These are phyloP conservation scores for Yamadazyma friedrichii DNA, from an alignment of 1,139 yeast genomes.

Conservation along the genomic window DNA sequence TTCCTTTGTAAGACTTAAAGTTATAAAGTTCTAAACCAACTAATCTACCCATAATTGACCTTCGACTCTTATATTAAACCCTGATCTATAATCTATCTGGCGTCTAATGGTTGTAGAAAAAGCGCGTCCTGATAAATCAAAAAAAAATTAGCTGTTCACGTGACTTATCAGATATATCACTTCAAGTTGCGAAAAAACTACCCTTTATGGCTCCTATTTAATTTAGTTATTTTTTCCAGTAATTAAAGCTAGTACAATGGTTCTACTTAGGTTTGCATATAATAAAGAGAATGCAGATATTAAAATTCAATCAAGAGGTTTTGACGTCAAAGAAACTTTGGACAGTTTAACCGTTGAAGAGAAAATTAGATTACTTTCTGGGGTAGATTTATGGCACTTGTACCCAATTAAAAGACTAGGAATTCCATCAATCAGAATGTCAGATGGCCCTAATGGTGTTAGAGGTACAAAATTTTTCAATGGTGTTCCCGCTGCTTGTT, in stretches of 20 bases:
- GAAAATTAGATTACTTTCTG: slow-evolving; percentile 44
- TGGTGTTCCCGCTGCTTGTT: slow-evolving; percentile 26
- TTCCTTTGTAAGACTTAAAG: slow-evolving; percentile 88
- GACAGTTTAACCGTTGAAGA: slow-evolving; percentile 40
- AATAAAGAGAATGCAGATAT: neutral
- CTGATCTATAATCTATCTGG: neutral
- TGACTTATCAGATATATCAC: no score
- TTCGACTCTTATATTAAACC: no score
- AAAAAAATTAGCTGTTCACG: no score
- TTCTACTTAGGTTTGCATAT: neutral
- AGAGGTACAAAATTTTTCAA: slow-evolving; percentile 27
- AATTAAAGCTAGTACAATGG: neutral
- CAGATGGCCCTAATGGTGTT: slow-evolving; percentile 31
- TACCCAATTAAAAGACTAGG: slow-evolving; percentile 39
- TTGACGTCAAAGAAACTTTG: slow-evolving; percentile 43
- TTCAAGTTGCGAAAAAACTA: no score
- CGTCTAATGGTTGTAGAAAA: neutral
- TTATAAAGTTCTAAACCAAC: slow-evolving; percentile 74
- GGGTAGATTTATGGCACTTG: slow-evolving; percentile 55
- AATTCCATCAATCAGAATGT: slow-evolving; percentile 25
- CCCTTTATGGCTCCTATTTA: no score
- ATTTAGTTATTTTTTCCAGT: no score
- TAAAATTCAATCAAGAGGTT: slow-evolving; percentile 5
- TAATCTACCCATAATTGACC: slow-evolving; percentile 67
- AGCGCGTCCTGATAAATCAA: neutral